A percentile compares a stretch with the other conserved stretches of the same genome.
Evolutionary conservation across 345 rosid species (phyloP).

Genomic region (Pseudoturritis turrita): DNA sequence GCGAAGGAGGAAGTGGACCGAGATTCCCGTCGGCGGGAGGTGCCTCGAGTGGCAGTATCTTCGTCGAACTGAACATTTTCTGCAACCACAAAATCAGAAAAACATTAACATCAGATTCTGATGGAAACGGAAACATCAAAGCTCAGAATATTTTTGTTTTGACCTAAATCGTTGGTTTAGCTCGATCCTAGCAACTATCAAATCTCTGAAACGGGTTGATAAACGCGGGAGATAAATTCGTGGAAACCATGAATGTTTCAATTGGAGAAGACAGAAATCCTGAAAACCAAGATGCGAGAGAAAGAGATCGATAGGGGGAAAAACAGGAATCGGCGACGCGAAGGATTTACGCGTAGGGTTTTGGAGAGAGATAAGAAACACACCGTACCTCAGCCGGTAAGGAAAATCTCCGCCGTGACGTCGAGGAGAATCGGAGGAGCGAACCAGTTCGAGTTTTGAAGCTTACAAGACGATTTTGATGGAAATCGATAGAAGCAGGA

Average conservation of each 20-base stretch:
- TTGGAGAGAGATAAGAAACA: background rate
- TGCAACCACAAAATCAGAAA: background rate
- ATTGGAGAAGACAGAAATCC: background rate
- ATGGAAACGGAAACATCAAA: background rate
- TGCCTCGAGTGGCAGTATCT: slow-evolving; percentile 75
- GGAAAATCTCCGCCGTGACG: slow-evolving; percentile 1
- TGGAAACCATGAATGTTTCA: background rate
- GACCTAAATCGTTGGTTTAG: slow-evolving; percentile 8
- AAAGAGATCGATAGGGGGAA: background rate
- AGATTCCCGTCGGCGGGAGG: slow-evolving; percentile 64
- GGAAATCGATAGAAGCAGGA: background rate
- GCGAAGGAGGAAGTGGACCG: slow-evolving; percentile 57
- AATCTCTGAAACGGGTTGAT: background rate
- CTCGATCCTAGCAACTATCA: background rate
- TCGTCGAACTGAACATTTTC: slow-evolving; percentile 47
- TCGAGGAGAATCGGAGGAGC: background rate
- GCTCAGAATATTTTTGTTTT: background rate
- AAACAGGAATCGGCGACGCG: background rate
- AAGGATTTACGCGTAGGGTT: background rate
- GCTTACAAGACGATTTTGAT: background rate
- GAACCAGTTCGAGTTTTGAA: background rate
- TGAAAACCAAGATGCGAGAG: background rate
- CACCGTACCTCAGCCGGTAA: slow-evolving; percentile 22
- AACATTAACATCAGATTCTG: background rate
- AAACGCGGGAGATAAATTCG: background rate